A percentile compares a stretch with the other conserved stretches of the same genome.
phyloP scores from a whole-genome alignment of 2,329 filamentous ascomycete species.

The Penicillium sp. region DNA sequence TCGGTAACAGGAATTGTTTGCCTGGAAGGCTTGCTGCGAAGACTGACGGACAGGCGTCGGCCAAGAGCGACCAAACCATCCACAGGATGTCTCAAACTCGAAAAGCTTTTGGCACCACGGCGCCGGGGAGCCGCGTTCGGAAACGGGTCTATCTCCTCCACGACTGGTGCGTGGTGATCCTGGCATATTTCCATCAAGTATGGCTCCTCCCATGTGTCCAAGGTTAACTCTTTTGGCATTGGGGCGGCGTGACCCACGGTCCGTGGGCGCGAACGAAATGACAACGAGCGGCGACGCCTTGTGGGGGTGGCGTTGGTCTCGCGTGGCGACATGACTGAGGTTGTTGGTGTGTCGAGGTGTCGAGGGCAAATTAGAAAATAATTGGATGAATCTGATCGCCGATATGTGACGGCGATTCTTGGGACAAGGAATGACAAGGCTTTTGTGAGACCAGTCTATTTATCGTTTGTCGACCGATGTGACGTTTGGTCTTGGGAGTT shows the following conservation, averaged over 20 bases:
- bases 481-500: conserved; percentile 4
- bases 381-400: conserved; percentile 5
- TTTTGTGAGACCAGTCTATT: conserved; percentile 10
- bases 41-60: conserved; percentile 41
- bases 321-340: conserved; percentile 30
- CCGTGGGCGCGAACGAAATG: conserved; percentile 37
- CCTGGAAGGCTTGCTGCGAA: conserved; percentile 39
- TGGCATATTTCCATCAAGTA: conserved; percentile 23
- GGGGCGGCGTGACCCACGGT: conserved; percentile 32
- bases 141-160: conserved; percentile 35
- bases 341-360: conserved; percentile 5
- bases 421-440: conserved; percentile 10
- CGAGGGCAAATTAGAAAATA: conserved; percentile 10
- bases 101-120: conserved; percentile 42
- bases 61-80: conserved; percentile 42
- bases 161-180: conserved; percentile 23
- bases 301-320: conserved; percentile 29
- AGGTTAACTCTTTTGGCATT: conserved; percentile 19
- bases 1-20: conserved; percentile 16
- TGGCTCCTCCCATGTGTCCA: conserved; percentile 26
- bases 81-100: conserved; percentile 41
- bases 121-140: conserved; percentile 32
- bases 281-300: conserved; percentile 40
- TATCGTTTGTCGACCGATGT: conserved; percentile 5
- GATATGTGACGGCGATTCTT: neutral